Evolutionary conservation across 2,329 filamentous ascomycete species (phyloP), one percentile per base, ranked within the genome.

Genomic region (Hymenoscyphus infarciens): DNA sequence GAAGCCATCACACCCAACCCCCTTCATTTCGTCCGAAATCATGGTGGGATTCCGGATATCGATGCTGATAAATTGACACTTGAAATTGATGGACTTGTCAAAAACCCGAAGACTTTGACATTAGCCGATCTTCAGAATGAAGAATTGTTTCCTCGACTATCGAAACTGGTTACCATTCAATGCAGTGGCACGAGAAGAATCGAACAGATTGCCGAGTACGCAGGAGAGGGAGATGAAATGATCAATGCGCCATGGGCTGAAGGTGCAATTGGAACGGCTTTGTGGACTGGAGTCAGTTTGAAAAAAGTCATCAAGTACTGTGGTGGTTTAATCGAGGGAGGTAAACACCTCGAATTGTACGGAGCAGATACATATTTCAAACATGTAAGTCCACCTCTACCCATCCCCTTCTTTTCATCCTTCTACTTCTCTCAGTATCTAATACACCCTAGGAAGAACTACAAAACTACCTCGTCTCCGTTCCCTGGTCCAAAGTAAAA

Each of bases 291-390:
- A 1, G 81, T 90, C 7, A 84, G 81, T 31, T 77, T 90, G 15
- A 89, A 90, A 71, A 88, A 87, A 68, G 78, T 91, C 1, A 86
- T 91, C 73, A 89, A 90, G 67, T 76, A 84, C 63, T 91, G 88
- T 63, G 88, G 87, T 2, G 88, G 87, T 0, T 74, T 89, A 1
- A 66, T 72, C n/a, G 76, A 63, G 19, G 76, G 78, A 1, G 85
- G 79, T 0, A 82, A 84, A 63, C 86, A 91, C 66, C 73, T 91
- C 13, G 87, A 91, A 67, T 81, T 91, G 57, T 86, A 84, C 62
- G 88, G 88, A 0, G 87, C 85, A 0, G 89, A 91, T 62, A 89
- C 87, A 0, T 91, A 91, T 70, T 88, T 91, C 78, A 91, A 91
- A 73, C 83, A 86, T 57, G 67, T 64, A 25, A 35, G 25, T 56